Conservation (phyloP, 148 eudicot genomes). For the Rhododendron simsii region DNA sequence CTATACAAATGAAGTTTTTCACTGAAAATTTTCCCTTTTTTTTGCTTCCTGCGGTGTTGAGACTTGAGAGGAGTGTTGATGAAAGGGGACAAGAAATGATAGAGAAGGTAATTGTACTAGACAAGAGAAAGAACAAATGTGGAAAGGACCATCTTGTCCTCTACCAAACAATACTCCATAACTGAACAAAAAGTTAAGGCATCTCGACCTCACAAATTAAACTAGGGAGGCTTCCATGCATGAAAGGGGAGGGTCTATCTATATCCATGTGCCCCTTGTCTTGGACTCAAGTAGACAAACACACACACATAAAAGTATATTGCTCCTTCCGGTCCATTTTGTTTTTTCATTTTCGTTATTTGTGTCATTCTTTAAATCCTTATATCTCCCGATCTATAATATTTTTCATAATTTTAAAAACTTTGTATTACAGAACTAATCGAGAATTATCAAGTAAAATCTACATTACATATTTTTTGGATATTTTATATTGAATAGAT, state of each 20-base stretch:
- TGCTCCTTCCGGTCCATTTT: too few species aligned
- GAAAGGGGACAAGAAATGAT: constrained; percentile 35
- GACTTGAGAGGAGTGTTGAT: constrained; percentile 18
- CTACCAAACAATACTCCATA: not conserved
- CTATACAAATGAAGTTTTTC: too few species aligned
- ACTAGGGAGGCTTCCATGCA: constrained; percentile 1
- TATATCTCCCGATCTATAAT: too few species aligned
- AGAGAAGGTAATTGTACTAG: constrained; percentile 33
- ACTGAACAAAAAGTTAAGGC: not conserved
- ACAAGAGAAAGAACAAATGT: constrained; percentile 30
- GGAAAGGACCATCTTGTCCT: constrained; percentile 32
- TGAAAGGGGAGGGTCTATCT: not conserved
- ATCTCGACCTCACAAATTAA: not conserved
- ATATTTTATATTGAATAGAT: too few species aligned
- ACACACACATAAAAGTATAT: not conserved
- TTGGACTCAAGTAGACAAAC: constrained; percentile 26
- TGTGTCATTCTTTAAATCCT: too few species aligned
- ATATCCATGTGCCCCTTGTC: constrained; percentile 19
- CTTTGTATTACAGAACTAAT: too few species aligned
- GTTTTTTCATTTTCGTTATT: too few species aligned
- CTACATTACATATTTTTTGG: too few species aligned
- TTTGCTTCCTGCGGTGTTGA: not conserved
- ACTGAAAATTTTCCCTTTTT: not conserved
- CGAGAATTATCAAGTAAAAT: too few species aligned
- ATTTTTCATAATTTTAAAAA: too few species aligned